phyloP scores from a whole-genome alignment of 2,329 filamentous ascomycete species.

The Verticillium alfalfae region DNA sequence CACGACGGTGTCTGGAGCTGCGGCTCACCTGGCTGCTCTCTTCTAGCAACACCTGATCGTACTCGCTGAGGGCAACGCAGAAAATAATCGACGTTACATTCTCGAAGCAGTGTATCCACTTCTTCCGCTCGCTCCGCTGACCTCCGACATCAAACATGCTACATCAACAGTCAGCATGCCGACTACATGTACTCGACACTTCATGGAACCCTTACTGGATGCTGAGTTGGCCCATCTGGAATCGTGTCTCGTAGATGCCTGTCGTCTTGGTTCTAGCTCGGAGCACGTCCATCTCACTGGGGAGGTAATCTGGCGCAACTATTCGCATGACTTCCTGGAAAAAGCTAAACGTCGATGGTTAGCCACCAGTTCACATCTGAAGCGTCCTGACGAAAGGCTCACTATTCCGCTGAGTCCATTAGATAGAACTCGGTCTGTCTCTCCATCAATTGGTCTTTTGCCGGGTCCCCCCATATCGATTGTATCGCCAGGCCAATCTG shows the following conservation, averaged over 20 bases:
- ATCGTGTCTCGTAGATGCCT: constrained; percentile 97
- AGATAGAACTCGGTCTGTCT: constrained; percentile 97
- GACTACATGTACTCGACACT: not conserved
- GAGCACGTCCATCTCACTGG: constrained; percentile 90
- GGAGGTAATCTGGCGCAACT: constrained; percentile 77
- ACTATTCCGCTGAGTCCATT: constrained; percentile 99
- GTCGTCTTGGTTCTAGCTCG: constrained; percentile 96
- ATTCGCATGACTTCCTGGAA: constrained; percentile 91
- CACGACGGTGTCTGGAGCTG: not conserved
- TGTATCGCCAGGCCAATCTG: constrained; percentile 79
- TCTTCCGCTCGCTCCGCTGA: constrained; percentile 95
- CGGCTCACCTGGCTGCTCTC: constrained; percentile 85
- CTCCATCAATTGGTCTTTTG: constrained; percentile 77
- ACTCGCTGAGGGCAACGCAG: constrained; percentile 95
- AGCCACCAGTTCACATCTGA: not conserved
- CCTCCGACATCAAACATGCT: constrained; percentile 99
- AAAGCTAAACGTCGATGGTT: constrained; percentile 56
- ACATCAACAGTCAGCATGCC: constrained; percentile 3
- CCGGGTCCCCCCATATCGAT: constrained; percentile 85
- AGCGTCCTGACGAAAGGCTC: constrained; percentile 28
- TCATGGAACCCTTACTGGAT: constrained; percentile 70
- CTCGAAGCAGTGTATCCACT: constrained; percentile 99
- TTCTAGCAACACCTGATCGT: constrained; percentile 93
- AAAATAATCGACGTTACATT: constrained; percentile 99
- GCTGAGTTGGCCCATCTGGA: constrained; percentile 96